Percentiles rank a stretch among this genome's conserved stretches.
Conservation (phyloP, 1,284 basidiomycete species). For the Sanghuangporus sanghuang region DNA sequence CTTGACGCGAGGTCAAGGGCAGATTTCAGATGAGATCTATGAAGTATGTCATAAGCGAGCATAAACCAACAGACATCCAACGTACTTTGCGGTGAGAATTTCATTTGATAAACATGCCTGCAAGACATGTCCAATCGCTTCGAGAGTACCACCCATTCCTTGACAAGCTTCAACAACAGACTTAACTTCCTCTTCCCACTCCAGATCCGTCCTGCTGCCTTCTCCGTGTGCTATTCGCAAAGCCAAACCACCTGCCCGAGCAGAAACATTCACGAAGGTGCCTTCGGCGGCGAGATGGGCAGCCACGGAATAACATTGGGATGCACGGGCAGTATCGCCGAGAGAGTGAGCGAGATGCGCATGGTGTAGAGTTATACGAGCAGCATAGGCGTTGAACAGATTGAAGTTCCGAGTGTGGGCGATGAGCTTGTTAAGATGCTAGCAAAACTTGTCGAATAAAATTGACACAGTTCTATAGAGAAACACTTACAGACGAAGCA, state of each 20-base stretch:
- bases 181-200: conserved; percentile 27
- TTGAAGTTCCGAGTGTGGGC: conserved; percentile 53
- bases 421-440: conserved; percentile 52
- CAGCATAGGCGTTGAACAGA: conserved; percentile 51
- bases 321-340: conserved; percentile 42
- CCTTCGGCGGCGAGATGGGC: conserved; percentile 38
- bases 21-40: conserved; percentile 54
- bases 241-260: conserved; percentile 54
- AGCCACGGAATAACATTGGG: conserved; percentile 57
- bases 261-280: conserved; percentile 50
- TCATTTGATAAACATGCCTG: conserved; percentile 49
- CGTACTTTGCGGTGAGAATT: conserved; percentile 56
- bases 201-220: conserved; percentile 20
- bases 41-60: neutral
- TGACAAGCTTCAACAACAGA: conserved; percentile 39
- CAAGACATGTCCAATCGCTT: conserved; percentile 50
- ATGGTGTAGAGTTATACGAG: conserved; percentile 60
- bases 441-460: neutral
- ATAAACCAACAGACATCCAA: conserved; percentile 12
- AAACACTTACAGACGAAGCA: conserved; percentile 35
- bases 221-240: conserved; percentile 46
- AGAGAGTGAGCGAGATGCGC: conserved; percentile 67
- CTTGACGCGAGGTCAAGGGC: conserved; percentile 52
- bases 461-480: neutral
- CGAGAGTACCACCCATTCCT: conserved; percentile 50